phyloP scores from a whole-genome alignment of 2,329 filamentous ascomycete genomes.

The Fusarium sp. region DNA sequence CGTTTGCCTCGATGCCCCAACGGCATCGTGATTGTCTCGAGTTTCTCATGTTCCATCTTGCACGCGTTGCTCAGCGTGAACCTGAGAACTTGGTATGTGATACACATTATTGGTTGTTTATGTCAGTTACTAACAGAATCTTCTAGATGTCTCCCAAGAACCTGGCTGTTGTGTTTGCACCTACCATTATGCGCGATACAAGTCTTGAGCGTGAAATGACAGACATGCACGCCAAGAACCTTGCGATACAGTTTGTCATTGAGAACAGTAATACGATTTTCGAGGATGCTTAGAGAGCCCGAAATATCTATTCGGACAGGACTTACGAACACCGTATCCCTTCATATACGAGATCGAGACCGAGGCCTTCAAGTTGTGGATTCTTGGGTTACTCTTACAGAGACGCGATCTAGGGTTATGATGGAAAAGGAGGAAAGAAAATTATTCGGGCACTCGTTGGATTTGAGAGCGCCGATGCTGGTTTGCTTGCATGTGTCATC shows the following conservation, averaged over 20 bases:
- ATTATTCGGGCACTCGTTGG: conserved; percentile 41
- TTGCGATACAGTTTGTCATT: conserved; percentile 91
- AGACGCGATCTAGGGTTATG: conserved; percentile 29
- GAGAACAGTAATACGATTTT: conserved; percentile 91
- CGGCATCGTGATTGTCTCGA: conserved; percentile 91
- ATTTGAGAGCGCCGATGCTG: conserved; percentile 30
- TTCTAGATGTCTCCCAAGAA: conserved; percentile 93
- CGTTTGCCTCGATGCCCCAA: conserved; percentile 82
- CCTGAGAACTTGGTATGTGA: conserved; percentile 81
- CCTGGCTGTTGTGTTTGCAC: conserved; percentile 95
- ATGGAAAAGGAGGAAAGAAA: conserved; percentile 7
- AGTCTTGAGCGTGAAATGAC: conserved; percentile 95
- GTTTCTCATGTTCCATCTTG: conserved; percentile 93
- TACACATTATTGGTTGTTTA: background rate
- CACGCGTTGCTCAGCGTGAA: conserved; percentile 84
- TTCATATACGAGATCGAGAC: conserved; percentile 10
- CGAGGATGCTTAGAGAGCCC: conserved; percentile 54
- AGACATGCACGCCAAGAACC: conserved; percentile 93
- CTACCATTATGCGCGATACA: conserved; percentile 93
- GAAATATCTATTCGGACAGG: conserved; percentile 17
- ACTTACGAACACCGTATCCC: conserved; percentile 17
- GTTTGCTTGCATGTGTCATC: conserved; percentile 38
- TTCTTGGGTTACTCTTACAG: conserved; percentile 27
- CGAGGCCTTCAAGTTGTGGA: conserved; percentile 21
- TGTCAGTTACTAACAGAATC: conserved; percentile 24